Base-by-base conservation (phyloP, 2,329 filamentous ascomycete species). In the Cephalotrichum gorgonifer region DNA sequence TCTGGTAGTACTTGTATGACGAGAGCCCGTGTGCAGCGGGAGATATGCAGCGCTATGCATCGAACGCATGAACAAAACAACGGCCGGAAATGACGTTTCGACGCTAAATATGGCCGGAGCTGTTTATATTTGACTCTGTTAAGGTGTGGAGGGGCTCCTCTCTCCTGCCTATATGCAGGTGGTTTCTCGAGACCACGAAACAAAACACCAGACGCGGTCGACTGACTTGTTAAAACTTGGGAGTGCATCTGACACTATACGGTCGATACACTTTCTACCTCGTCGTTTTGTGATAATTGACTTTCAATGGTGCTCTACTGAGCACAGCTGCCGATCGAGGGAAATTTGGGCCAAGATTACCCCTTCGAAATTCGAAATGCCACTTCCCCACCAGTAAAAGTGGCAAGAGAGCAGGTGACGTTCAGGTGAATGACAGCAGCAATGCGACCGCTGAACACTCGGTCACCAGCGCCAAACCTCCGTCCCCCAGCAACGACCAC, bases 11-110 rank as follows among this genome's bases (percentile, higher is more conserved):
- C n/a, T n/a, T n/a, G n/a, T n/a, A n/a, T n/a, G n/a, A n/a, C n/a
- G n/a, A n/a, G n/a, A n/a, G n/a, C n/a, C 45, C 22, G 39, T 23
- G 8, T 45, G 20, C 20, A 26, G 45, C 33, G 45, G 44, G 45
- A 47, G 35, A 39, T 39, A 41, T 48, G 46, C 46, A 42, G 23
- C 17, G 26, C 22, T 43, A 42, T 48, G 46, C 46, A 48, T 20
- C 15, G 38, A 20, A n/a, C 45, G 30, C 45, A 48, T 28, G 45
- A 48, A 30, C 27, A 17, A 42, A 43, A 43, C 46, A 38, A 42
- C 25, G 27, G 35, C 28, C 28, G 46, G 46, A 38, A 38, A 48
- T 48, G 46, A 48, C 46, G 38, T 42, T 48, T 17, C 6, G 20
- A 20, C 35, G 30, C 12, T 33, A 15, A 11, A 33, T 33, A 11